Evolutionary conservation across 139 green algal species (phyloP).

Genomic region (Parachlorella kessleri): DNA sequence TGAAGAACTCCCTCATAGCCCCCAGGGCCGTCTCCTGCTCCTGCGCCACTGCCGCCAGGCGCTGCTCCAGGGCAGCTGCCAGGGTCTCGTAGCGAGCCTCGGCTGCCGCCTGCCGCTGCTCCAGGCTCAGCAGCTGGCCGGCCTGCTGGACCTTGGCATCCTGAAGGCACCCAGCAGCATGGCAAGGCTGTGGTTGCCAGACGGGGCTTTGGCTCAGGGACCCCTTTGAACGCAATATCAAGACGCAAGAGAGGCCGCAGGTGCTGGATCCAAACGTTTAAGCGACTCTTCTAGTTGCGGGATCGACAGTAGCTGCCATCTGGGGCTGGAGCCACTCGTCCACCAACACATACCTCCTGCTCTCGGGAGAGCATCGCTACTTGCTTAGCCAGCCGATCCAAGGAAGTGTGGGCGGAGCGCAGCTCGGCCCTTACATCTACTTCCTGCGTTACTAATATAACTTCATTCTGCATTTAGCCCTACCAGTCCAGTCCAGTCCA

Average conservation of each 20-base stretch:
- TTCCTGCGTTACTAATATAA: too few species aligned
- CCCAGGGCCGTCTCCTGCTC: conserved; percentile 13
- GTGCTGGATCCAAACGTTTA: too few species aligned
- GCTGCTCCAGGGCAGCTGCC: background rate
- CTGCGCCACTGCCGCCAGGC: background rate
- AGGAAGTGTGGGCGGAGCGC: background rate
- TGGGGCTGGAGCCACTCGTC: background rate
- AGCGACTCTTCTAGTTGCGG: too few species aligned
- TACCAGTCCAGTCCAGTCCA: too few species aligned
- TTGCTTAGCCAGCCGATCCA: conserved; percentile 34
- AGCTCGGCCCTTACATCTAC: conserved; percentile 31
- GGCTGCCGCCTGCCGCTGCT: conserved; percentile 19
- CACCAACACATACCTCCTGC: conserved; percentile 18
- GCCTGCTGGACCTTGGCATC: too few species aligned
- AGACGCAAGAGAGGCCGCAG: too few species aligned
- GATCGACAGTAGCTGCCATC: too few species aligned
- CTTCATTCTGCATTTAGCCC: too few species aligned
- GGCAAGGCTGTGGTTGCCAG: too few species aligned
- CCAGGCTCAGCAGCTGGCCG: conserved; percentile 5
- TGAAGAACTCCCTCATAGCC: conserved; percentile 17
- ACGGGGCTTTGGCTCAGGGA: too few species aligned
- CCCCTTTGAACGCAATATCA: too few species aligned
- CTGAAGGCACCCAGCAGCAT: too few species aligned
- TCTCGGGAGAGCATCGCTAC: conserved; percentile 10
- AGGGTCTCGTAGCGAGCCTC: conserved; percentile 10